Evolutionary conservation across 2,329 filamentous ascomycete species (phyloP).

Genomic region (Ophiocordyceps camponoti-saundersi): DNA sequence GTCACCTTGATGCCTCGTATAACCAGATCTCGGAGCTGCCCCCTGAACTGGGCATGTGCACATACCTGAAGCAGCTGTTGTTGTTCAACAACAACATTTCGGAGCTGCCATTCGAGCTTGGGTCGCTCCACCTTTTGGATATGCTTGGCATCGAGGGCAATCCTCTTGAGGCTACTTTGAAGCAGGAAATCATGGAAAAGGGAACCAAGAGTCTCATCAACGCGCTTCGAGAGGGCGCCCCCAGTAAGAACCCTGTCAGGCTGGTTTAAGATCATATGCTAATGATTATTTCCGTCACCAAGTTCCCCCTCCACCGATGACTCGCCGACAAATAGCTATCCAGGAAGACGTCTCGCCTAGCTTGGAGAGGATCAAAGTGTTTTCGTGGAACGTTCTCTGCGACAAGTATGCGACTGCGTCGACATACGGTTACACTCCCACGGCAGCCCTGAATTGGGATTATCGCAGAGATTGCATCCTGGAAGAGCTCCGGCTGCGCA

Average conservation of each 20-base stretch:
- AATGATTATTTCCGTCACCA: neutral
- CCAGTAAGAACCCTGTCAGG: constrained; percentile 40
- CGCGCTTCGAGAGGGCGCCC: constrained; percentile 67
- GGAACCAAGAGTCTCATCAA: constrained; percentile 76
- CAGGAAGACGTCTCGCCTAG: constrained; percentile 43
- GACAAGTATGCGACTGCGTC: constrained; percentile 77
- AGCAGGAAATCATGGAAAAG: constrained; percentile 69
- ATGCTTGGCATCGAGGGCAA: constrained; percentile 88
- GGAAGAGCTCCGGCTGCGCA: constrained; percentile 59
- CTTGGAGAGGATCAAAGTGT: constrained; percentile 60
- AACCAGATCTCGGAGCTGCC: constrained; percentile 75
- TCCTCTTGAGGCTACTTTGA: constrained; percentile 58
- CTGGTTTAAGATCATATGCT: neutral
- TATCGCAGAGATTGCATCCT: constrained; percentile 71
- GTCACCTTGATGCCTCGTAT: constrained; percentile 71
- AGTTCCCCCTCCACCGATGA: constrained; percentile 64
- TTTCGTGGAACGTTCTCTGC: constrained; percentile 93
- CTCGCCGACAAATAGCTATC: constrained; percentile 65
- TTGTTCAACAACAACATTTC: constrained; percentile 84
- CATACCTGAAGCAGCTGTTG: constrained; percentile 69
- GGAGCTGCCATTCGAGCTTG: constrained; percentile 69
- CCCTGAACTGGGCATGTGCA: constrained; percentile 90
- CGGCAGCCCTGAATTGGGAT: constrained; percentile 69
- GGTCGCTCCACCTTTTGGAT: constrained; percentile 75
- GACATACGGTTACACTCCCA: constrained; percentile 82